Conservation (phyloP, 148 eudicot species). For the Agrostemma githago region DNA sequence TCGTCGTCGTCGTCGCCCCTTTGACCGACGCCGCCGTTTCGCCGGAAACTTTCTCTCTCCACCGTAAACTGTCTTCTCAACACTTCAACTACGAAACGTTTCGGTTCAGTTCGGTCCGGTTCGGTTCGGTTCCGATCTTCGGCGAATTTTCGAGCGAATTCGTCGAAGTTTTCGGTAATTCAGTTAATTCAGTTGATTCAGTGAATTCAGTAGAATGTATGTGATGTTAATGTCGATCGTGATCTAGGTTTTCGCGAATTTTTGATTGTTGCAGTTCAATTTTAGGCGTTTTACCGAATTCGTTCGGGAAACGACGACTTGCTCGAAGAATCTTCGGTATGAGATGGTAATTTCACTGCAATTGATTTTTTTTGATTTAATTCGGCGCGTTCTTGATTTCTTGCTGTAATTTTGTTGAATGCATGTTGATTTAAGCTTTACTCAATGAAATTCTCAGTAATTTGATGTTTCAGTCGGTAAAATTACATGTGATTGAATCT, state of each 20-base stretch:
- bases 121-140: too few species aligned
- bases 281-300: background rate
- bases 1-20: slow-evolving; percentile 1
- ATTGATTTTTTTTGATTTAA: background rate
- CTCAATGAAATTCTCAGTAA: background rate
- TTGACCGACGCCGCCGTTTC: slow-evolving; percentile 23
- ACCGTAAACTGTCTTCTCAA: background rate
- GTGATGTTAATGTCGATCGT: slow-evolving; percentile 31
- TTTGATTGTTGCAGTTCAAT: background rate
- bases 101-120: slow-evolving; percentile 17
- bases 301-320: slow-evolving; percentile 38
- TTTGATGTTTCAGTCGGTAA: slow-evolving; percentile 4
- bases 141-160: slow-evolving; percentile 31
- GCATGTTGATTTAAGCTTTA: background rate
- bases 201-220: background rate
- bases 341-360: slow-evolving; percentile 50
- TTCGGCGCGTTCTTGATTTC: background rate
- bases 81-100: background rate
- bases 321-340: slow-evolving; percentile 37
- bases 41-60: slow-evolving; percentile 23
- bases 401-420: background rate
- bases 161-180: slow-evolving; percentile 24
- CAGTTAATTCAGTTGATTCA: too few species aligned
- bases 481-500: slow-evolving; percentile 10
- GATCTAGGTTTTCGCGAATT: slow-evolving; percentile 29